Conservation (phyloP, 2,329 filamentous ascomycete species). For the Trichoderma cornu-damae region DNA sequence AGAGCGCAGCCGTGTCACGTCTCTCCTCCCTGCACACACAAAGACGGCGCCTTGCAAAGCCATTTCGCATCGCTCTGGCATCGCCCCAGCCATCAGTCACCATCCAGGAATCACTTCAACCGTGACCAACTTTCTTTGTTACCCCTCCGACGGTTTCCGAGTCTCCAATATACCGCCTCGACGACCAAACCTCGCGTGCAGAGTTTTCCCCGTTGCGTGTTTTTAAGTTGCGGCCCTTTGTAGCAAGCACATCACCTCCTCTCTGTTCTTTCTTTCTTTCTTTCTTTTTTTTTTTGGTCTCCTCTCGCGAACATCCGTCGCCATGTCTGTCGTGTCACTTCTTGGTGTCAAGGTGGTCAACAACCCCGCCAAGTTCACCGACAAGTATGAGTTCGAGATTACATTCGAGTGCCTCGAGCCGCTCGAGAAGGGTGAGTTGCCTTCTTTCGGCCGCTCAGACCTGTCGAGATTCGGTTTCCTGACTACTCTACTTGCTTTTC, state of each 20-base stretch:
- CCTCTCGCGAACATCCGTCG: constrained; percentile 21
- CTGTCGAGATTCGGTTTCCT: constrained; percentile 16
- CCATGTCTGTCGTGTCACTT: constrained; percentile 93
- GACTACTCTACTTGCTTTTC: constrained; percentile 23
- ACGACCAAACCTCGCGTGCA: background rate
- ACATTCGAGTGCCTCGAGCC: constrained; percentile 97
- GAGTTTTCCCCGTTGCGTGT: background rate
- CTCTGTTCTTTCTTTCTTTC: background rate
- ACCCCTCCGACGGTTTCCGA: constrained; percentile 14
- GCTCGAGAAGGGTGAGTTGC: constrained; percentile 73
- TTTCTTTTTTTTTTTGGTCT: background rate
- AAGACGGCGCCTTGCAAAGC: constrained; percentile 13
- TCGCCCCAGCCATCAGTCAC: background rate
- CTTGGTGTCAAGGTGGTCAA: constrained; percentile 94
- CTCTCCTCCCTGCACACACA: constrained; percentile 2
- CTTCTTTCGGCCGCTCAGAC: background rate
- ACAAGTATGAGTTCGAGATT: constrained; percentile 95
- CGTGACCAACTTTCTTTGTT: constrained; percentile 12
- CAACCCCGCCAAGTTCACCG: constrained; percentile 91
- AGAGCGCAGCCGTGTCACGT: background rate
- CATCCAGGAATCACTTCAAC: background rate
- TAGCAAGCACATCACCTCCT: background rate
- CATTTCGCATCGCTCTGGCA: constrained; percentile 2
- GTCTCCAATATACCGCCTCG: constrained; percentile 7
- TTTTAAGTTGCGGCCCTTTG: background rate